Base-by-base conservation (phyloP, 495 filamentous ascomycete genomes). In the Eremomyces bilateralis region DNA sequence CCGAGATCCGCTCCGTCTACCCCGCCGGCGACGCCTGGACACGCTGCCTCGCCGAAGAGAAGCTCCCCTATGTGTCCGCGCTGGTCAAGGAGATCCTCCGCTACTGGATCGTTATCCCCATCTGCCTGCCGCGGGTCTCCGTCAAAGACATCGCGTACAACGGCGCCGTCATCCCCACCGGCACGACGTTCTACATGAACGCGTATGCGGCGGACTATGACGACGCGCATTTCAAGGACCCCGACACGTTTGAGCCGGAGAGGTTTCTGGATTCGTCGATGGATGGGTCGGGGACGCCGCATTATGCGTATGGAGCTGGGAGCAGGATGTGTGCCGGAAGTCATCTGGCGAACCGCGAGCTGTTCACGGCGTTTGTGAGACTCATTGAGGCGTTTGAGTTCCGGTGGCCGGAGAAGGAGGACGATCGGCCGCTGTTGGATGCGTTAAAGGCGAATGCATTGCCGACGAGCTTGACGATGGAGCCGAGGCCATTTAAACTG, bases 291-390 rank as follows among this genome's bases (percentile, higher is more conserved):
- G 71, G 73, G 1, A 79, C 72, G 4, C 69, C 69, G 0, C 74
- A 79, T 43, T 80, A 74, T 42, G 71, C 58, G 15, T 79, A 76
- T 44, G 74, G 74, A 5, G 73, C 73, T 1, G 73, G 73, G 1
- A 66, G 63, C n/a, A 60, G 73, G 18, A 76, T 76, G 70, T 78
- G 73, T 50, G 68, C 65, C n/a, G 73, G 72, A n/a, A 68, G 62
- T 1, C 70, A 76, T 35, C 53, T 77, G 2, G 72, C 69, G 2
- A 76, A 76, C 44, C 61, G 73, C 0, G 71, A 75, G 46, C 56
- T 77, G 8, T 77, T 67, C 49, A 74, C 69, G 3, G 71, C 72
- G 0, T 77, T 73, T 42, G 45, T 78, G 20, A 57, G 74, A n/a
- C 51, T 80, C 16, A 71, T 80, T 42, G 64, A 60, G 4, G 72